Conservation (phyloP, 306 rosid genomes). For the Prunus mira region DNA sequence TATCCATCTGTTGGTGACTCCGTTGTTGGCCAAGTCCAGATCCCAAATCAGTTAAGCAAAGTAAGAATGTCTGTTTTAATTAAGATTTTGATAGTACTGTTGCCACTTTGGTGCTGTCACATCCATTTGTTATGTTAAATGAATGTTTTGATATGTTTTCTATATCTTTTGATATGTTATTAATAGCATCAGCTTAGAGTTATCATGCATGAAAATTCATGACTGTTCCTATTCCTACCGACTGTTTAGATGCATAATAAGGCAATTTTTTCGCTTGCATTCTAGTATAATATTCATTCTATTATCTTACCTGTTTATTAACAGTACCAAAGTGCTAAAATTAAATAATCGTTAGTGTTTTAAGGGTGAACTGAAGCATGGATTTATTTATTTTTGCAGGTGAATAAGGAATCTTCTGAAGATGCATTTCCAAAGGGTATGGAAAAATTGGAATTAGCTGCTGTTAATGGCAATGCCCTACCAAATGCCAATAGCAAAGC, state of each 20-base stretch:
- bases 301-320: neutral
- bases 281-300: neutral
- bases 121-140: neutral
- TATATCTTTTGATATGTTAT: neutral
- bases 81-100: slow-evolving; percentile 1
- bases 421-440: slow-evolving; percentile 20
- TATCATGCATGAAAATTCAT: neutral
- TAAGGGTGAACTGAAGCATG: neutral
- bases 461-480: slow-evolving; percentile 26
- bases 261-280: neutral
- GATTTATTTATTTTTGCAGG: slow-evolving; percentile 36
- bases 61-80: slow-evolving; percentile 24
- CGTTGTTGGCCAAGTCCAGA: slow-evolving; percentile 13
- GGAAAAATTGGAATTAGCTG: slow-evolving; percentile 27
- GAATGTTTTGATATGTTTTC: neutral
- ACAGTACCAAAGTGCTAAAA: neutral
- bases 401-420: slow-evolving; percentile 28
- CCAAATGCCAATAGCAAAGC: slow-evolving; percentile 24
- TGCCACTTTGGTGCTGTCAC: neutral
- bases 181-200: neutral
- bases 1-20: slow-evolving; percentile 24
- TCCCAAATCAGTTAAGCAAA: slow-evolving; percentile 30
- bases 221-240: neutral
- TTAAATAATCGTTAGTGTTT: neutral
- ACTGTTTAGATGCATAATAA: neutral